Evolutionary conservation across 2,329 filamentous ascomycete genomes (phyloP), one percentile per base, ranked within the genome.

Genomic region (Pyricularia sp.): DNA sequence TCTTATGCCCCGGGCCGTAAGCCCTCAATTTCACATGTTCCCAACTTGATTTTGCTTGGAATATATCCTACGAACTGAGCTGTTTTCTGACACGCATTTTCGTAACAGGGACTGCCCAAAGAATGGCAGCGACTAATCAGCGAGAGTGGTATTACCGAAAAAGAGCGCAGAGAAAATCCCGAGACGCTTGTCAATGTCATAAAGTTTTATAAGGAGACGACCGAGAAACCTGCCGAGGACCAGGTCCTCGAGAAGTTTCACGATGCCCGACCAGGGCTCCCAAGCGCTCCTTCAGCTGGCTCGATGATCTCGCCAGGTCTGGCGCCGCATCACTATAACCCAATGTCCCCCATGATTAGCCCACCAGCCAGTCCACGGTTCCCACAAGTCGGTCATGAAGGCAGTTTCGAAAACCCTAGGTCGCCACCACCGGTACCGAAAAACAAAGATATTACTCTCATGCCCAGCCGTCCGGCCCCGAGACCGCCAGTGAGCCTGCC

Each of bases 41-140:
- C 13, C 35, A 44, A 13, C 3, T 57, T 12, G 2, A 40, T 62
- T 35, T 3, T 12, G 24, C 5, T 35, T 26, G 31, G 9, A 1
- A 28, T 7, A 33, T 24, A 9, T 13, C 19, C 28, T 60, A 7
- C 3, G 30, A 10, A 28, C 22, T 44, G n/a, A 5, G 16, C 9
- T 64, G 33, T 59, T 68, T 68, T 62, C 64, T 69, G 55, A 67
- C 65, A 30, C 30, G 53, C 4, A 35, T 63, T 64, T 49, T 60
- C 33, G 60, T 35, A 16, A 67, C 72, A 94, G 92, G 94, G 94
- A 68, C 83, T 99, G 31, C 94, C 94, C 22, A 96, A 94, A 76
- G 94, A 97, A 83, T 99, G 94, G 94, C 93, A 97, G 78, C 88
- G 91, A 67, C 85, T 97, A 74, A 86, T 99, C 73, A 91, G 93